Evolutionary conservation across 1,284 basidiomycete genomes (phyloP).

Genomic region (Paramarasmius palmivorus): DNA sequence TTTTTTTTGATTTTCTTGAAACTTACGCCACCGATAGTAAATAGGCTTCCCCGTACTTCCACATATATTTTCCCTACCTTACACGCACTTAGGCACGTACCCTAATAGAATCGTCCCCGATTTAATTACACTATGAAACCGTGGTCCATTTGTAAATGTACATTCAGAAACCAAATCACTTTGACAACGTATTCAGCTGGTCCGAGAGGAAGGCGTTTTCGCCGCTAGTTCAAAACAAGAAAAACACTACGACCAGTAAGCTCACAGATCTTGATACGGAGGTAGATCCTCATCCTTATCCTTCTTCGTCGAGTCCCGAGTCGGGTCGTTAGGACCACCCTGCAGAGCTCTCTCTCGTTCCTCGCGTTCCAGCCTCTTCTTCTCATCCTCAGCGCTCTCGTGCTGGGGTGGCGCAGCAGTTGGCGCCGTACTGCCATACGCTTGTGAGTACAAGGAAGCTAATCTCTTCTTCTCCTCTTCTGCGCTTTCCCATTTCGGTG

Average conservation of each 20-base stretch:
- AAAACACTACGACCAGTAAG: neutral
- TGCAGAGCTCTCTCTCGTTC: conserved; percentile 57
- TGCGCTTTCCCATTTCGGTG: conserved; percentile 38
- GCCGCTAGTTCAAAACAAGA: too few relatives aligned
- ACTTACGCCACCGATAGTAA: too few relatives aligned
- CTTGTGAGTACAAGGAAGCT: conserved; percentile 37
- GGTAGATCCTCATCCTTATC: conserved; percentile 57
- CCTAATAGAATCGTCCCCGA: too few relatives aligned
- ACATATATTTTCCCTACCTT: too few relatives aligned
- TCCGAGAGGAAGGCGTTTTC: too few relatives aligned
- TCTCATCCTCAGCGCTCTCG: conserved; percentile 67
- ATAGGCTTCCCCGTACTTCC: too few relatives aligned
- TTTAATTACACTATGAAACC: too few relatives aligned
- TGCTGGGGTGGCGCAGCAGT: conserved; percentile 23
- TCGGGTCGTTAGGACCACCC: conserved; percentile 21
- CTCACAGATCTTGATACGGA: conserved; percentile 62
- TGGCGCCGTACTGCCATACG: conserved; percentile 18
- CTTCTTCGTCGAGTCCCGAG: conserved; percentile 15
- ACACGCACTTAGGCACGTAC: too few relatives aligned
- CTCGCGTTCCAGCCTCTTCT: conserved; percentile 65
- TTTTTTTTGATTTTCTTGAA: too few relatives aligned
- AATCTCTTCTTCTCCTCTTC: conserved; percentile 57
- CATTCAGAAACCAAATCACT: too few relatives aligned
- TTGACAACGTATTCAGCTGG: too few relatives aligned
- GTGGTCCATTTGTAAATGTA: too few relatives aligned